Conservation (phyloP, 139 green algal genomes). For the Chlorella vulgaris region DNA sequence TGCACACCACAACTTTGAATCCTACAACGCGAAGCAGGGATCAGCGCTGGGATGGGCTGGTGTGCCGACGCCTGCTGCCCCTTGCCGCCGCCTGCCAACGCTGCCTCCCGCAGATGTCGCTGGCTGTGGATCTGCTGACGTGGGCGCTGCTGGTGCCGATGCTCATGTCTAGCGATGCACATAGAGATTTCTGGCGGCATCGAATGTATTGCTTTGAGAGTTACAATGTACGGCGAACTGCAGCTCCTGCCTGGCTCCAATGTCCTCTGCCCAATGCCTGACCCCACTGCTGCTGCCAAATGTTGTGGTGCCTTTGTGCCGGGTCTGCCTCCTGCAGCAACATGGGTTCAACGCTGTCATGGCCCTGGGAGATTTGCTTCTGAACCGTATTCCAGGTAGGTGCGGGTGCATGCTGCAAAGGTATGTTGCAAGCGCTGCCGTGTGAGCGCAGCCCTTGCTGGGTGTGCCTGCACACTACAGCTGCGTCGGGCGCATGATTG, state of each 20-base stretch:
- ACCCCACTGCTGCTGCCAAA: neutral
- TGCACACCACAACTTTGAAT: slow-evolving; percentile 12
- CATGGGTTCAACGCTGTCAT: slow-evolving; percentile 30
- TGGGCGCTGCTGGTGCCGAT: slow-evolving; percentile 30
- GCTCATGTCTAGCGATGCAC: neutral
- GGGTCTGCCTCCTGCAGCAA: slow-evolving; percentile 39
- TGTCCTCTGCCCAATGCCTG: too few relatives aligned
- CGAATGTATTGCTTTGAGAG: slow-evolving; percentile 12
- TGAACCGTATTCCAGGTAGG: slow-evolving; percentile 26
- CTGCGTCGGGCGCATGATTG: too few relatives aligned
- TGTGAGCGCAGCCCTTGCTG: too few relatives aligned
- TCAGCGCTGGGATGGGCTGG: neutral
- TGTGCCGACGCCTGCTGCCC: neutral
- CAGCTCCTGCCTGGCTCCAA: too few relatives aligned
- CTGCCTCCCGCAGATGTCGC: slow-evolving; percentile 5
- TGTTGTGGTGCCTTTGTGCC: neutral
- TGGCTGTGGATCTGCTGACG: slow-evolving; percentile 14
- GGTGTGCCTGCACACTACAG: too few relatives aligned
- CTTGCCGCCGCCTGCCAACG: neutral
- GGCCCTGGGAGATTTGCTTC: slow-evolving; percentile 22
- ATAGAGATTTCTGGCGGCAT: neutral
- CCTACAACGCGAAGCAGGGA: slow-evolving; percentile 22
- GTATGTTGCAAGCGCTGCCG: neutral
- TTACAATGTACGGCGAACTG: slow-evolving; percentile 30
- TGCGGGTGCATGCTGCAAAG: too few relatives aligned